Base-by-base conservation (phyloP, 2,329 filamentous ascomycete species). In the Aphanocladium album region DNA sequence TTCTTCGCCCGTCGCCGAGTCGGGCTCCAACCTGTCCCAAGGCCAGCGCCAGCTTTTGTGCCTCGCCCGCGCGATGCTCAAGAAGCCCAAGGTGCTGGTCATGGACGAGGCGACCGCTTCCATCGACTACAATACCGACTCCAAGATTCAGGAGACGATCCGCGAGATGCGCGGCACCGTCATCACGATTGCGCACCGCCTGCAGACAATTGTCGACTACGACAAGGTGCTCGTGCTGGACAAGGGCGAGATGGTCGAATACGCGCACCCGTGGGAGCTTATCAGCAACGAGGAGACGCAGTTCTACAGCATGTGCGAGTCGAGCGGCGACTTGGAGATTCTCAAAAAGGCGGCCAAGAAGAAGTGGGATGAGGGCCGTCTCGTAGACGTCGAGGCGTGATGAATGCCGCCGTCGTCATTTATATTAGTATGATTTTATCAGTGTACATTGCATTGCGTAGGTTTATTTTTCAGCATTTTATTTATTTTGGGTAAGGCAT, bases 81-180 rank as follows among this genome's bases (percentile, higher is more conserved):
- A 96, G 76, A 85, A 86, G 37, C 93, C 95, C 0, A 93, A 90
- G 65, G 92, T 99, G 1, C 80, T 99, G n/a, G 89, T 99, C 70
- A 98, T 99, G 95, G 95, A 99, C 74, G 95, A 99, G 79, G 95
- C 95, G 0, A 99, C 95, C 0, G 95, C 95, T 0, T 96, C 91
- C 0, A 98, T 99, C 70, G 95, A 99, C 76, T 98, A 98, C 75
- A 89, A 88, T 5, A 99, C 95, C 2, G 95, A 99, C 70, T 83
- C 88, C 54, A 97, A 96, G 78, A 98, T 99, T 67, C 95, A 99
- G 75, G 91, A 91, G 68, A 98, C 95, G 0, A 93, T 99, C 63
- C 89, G 92, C n/a, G 90, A 96, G 73, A 83, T 98, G 67, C 89
- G 87, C 65, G 91, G 92, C 73, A 99, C 95, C 0, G 96, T 96